phyloP scores from a whole-genome alignment of 2,329 filamentous ascomycete genomes.

The Alternaria metachromatica region DNA sequence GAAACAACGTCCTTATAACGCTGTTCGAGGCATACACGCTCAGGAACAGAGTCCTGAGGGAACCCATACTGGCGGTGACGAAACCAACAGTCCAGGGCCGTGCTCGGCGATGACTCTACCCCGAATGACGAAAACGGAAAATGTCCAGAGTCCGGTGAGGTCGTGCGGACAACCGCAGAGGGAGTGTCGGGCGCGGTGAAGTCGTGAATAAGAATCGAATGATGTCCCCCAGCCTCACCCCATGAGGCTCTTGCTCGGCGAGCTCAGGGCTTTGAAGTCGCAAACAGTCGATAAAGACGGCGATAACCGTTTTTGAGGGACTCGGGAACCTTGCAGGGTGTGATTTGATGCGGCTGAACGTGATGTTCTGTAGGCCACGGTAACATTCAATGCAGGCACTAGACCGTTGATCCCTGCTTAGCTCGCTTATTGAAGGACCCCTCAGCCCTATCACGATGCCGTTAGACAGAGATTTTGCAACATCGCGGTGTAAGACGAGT shows the following conservation, averaged over 20 bases:
- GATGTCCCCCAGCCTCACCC: conserved; percentile 13
- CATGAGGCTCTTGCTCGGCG: conserved; percentile 17
- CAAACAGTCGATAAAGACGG: background rate
- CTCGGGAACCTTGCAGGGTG: conserved; percentile 10
- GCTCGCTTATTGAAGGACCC: conserved; percentile 14
- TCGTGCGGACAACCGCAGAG: conserved; percentile 1
- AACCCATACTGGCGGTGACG: conserved; percentile 33
- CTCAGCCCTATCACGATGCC: conserved; percentile 11
- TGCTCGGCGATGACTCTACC: conserved; percentile 8
- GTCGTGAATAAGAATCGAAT: conserved; percentile 4
- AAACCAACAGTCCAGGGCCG: conserved; percentile 3
- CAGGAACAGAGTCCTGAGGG: conserved; percentile 41
- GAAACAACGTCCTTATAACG: conserved; percentile 42
- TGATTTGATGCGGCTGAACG: conserved; percentile 17
- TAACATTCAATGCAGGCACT: conserved; percentile 11
- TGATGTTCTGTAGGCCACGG: conserved; percentile 11
- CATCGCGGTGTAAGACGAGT: background rate
- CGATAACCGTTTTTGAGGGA: conserved; percentile 1
- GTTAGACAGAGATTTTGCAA: background rate
- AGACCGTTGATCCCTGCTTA: conserved; percentile 9
- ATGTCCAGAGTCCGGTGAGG: conserved; percentile 1
- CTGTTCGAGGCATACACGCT: conserved; percentile 43
- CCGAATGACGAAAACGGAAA: conserved; percentile 7
- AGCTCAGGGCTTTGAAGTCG: background rate
- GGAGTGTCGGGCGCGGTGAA: conserved; percentile 1